phyloP scores from a whole-genome alignment of 768 basidiomycete species.

The Leccinum barrowsii region DNA sequence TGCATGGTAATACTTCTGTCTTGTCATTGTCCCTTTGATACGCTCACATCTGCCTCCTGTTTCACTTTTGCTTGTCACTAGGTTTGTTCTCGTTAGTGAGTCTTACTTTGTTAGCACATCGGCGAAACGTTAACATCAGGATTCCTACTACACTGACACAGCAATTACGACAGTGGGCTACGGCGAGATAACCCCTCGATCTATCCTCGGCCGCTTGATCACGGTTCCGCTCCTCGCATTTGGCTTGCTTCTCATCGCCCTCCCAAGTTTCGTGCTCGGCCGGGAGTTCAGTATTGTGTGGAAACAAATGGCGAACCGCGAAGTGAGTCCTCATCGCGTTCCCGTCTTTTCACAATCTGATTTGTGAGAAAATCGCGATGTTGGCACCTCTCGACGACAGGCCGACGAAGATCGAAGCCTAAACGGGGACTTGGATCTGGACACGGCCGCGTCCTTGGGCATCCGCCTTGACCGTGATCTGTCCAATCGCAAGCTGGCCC shows the following conservation, averaged over 20 bases:
- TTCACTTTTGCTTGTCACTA: constrained; percentile 7
- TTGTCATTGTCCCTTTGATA: neutral
- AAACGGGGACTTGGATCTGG: neutral
- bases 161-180: constrained; percentile 90
- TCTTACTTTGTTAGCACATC: constrained; percentile 16
- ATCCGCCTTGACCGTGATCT: constrained; percentile 37
- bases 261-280: constrained; percentile 89
- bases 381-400: neutral
- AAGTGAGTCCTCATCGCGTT: constrained; percentile 31
- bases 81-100: constrained; percentile 79
- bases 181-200: constrained; percentile 87
- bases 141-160: constrained; percentile 21
- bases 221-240: constrained; percentile 85
- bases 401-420: neutral
- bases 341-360: neutral
- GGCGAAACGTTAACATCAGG: neutral
- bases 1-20: constrained; percentile 55
- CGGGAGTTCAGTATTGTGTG: constrained; percentile 89
- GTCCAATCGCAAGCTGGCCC: constrained; percentile 56
- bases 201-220: constrained; percentile 81
- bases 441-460: constrained; percentile 1
- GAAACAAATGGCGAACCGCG: constrained; percentile 67
- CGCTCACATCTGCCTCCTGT: neutral
- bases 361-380: neutral
- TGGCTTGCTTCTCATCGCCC: constrained; percentile 82